Percentiles rank a stretch among this genome's conserved stretches.
Conservation (phyloP, 495 filamentous ascomycete genomes). For the Penicillium pancosmium region DNA sequence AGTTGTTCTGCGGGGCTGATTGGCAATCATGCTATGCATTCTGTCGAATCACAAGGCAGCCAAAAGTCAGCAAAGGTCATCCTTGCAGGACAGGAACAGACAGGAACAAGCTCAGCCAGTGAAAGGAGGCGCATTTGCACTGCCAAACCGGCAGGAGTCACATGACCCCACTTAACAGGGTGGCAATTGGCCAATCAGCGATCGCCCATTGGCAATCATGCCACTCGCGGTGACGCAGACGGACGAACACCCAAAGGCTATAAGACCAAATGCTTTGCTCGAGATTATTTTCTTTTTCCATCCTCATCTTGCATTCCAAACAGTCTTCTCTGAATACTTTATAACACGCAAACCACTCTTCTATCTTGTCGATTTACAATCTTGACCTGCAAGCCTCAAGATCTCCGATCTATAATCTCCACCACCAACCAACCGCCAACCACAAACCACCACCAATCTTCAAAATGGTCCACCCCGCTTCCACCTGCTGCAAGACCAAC, state of each 20-base stretch:
- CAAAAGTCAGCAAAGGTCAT: constrained; percentile 13
- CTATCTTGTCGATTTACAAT: neutral
- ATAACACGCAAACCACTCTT: neutral
- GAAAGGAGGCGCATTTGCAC: constrained; percentile 5
- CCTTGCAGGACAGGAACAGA: neutral
- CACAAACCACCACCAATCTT: constrained; percentile 10
- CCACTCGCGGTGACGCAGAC: constrained; percentile 8
- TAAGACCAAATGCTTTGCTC: constrained; percentile 27
- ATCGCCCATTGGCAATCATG: constrained; percentile 23
- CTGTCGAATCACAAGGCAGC: constrained; percentile 11
- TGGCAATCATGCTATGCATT: constrained; percentile 2
- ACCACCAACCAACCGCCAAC: constrained; percentile 4
- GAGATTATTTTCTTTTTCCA: constrained; percentile 4
- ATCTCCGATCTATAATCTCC: constrained; percentile 17
- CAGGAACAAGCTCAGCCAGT: constrained; percentile 5
- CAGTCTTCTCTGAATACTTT: constrained; percentile 3
- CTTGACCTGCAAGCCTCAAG: neutral
- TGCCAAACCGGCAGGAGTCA: neutral
- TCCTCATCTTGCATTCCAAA: neutral
- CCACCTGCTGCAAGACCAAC: constrained; percentile 66
- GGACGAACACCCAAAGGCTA: constrained; percentile 26
- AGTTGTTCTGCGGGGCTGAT: too few relatives aligned
- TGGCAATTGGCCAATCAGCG: constrained; percentile 19
- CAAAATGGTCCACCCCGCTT: constrained; percentile 55
- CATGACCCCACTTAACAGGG: neutral